Conservation (phyloP, 192 early-diverging fungal species). For the Podila clonocystis region DNA sequence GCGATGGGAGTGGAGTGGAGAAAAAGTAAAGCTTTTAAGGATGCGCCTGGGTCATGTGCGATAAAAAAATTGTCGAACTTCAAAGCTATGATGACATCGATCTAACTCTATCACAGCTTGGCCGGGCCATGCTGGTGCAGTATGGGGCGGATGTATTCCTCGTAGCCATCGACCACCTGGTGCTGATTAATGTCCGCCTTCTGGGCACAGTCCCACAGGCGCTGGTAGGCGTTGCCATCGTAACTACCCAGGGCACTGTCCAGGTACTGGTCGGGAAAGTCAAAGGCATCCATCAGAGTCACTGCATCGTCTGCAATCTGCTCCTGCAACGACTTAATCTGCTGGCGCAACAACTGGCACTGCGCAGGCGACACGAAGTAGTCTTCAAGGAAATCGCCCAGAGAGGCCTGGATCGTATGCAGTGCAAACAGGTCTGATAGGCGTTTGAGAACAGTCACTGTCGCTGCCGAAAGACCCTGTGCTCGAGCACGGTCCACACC, state of each 20-base stretch:
- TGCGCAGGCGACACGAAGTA: slow-evolving; percentile 56
- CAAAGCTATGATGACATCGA: background rate
- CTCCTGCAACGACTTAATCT: slow-evolving; percentile 59
- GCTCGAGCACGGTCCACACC: slow-evolving; percentile 34
- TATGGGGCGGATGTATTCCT: slow-evolving; percentile 50
- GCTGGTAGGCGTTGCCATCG: slow-evolving; percentile 80
- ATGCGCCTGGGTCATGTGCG: background rate
- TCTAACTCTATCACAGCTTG: slow-evolving; percentile 18
- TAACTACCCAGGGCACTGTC: slow-evolving; percentile 74
- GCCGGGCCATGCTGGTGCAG: slow-evolving; percentile 38
- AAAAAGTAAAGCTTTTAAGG: background rate
- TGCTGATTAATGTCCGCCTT: slow-evolving; percentile 72
- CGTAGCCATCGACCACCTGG: slow-evolving; percentile 61
- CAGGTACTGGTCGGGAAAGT: slow-evolving; percentile 70
- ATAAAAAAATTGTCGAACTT: background rate
- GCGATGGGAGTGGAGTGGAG: background rate
- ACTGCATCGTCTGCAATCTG: slow-evolving; percentile 73
- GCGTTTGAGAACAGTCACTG: slow-evolving; percentile 42
- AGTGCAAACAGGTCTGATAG: slow-evolving; percentile 54
- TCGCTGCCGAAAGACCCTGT: slow-evolving; percentile 16
- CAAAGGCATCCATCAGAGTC: slow-evolving; percentile 80
- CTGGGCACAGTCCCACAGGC: slow-evolving; percentile 67
- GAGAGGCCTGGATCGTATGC: slow-evolving; percentile 55
- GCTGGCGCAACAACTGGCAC: slow-evolving; percentile 54
- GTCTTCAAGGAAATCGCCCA: slow-evolving; percentile 58